Base-by-base conservation (phyloP, 2,329 filamentous ascomycete species). In the Aspergillus sp. region DNA sequence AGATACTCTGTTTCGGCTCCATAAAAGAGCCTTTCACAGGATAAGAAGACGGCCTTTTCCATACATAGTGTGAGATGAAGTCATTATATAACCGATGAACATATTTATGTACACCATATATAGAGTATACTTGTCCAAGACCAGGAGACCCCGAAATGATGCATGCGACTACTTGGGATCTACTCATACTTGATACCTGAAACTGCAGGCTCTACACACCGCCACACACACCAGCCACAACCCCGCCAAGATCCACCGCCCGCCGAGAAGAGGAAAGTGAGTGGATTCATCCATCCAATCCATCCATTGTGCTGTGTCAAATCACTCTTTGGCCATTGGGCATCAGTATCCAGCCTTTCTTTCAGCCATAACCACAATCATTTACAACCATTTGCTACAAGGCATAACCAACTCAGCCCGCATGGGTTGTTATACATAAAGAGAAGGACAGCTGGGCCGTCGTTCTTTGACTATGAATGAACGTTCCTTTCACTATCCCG, bases 401-500 rank as follows among this genome's bases (percentile, higher is more conserved):
- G 17, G 38, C 32, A 43, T 43, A 15, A n/a, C 25, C 28, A 36
- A 36, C 32, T 21, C 41, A 21, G 5, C 23, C 19, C 12, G 41
- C 41, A 45, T 45, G 10, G 19, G 13, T 23, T 45, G 19, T n/a
- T 39, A 8, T 32, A 38, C 28, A 53, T 41, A 59, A 59, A 55
- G 48, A 55, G 38, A 41, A 59, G 17, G 57, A 49, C 38, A 13
- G 39, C 19, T 48, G 45, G 36, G 50, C 57, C 36, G 12, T 38
- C 49, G 25, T 48, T 54, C 39, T 48, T 49, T 56, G 41, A 50
- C 15, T 19, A 55, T 55, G 57, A 43, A 17, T 23, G 41, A 43
- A 15, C 17, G 41, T 50, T 50, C 49, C 51, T 43, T 43, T 32
- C 23, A 10, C 36, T 41, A 13, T 47, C 50, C 57, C 51, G 19